These are phyloP conservation scores for Draba incana DNA, from an alignment of 345 rosid species.

Conservation along the genomic window DNA sequence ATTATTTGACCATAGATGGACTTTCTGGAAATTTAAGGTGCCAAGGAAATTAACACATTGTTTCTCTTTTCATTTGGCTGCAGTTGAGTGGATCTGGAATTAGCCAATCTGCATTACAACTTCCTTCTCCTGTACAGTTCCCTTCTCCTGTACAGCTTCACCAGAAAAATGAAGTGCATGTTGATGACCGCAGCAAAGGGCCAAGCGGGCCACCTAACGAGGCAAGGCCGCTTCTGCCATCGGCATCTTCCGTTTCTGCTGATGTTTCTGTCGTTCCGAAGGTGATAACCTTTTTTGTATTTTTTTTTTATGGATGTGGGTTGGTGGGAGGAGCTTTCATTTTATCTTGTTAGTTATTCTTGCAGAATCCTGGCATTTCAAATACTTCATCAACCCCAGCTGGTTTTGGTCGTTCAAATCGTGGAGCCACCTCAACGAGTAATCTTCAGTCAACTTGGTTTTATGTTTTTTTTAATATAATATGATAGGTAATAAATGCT, in stretches of 20 bases:
- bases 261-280: conserved; percentile 63
- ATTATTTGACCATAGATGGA: too few relatives aligned
- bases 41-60: background rate
- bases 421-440: conserved; percentile 81
- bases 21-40: too few relatives aligned
- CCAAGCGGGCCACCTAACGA: conserved; percentile 33
- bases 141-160: conserved; percentile 59
- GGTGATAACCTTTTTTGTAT: conserved; percentile 44
- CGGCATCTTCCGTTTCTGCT: conserved; percentile 44
- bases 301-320: conserved; percentile 21
- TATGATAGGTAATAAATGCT: background rate
- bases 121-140: conserved; percentile 50
- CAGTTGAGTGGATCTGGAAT: conserved; percentile 55
- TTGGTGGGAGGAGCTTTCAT: conserved; percentile 8
- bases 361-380: conserved; percentile 52
- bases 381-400: conserved; percentile 57
- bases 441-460: conserved; percentile 40
- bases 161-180: conserved; percentile 56
- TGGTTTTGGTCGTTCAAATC: conserved; percentile 66
- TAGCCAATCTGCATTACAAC: conserved; percentile 52
- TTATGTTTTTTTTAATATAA: conserved; percentile 6
- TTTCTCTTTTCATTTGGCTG: conserved; percentile 30
- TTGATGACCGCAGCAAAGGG: conserved; percentile 62
- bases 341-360: conserved; percentile 9
- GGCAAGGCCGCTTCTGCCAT: conserved; percentile 50